These are phyloP conservation scores for Serpula lacrymans DNA, from an alignment of 768 basidiomycete genomes.

Conservation along the genomic window DNA sequence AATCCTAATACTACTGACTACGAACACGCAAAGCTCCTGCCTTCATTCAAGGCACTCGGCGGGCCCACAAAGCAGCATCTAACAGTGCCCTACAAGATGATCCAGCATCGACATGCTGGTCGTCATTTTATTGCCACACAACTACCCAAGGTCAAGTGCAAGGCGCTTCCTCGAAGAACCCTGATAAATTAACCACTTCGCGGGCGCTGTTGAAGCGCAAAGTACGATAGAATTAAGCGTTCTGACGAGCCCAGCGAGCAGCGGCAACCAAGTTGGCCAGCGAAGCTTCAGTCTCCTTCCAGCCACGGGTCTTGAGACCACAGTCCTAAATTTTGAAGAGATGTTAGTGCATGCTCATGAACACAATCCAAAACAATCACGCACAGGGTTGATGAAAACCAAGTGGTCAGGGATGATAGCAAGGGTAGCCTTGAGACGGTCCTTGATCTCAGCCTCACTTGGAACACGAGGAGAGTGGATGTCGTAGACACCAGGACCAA, in stretches of 20 bases:
- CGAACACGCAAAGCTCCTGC: slow-evolving; percentile 26
- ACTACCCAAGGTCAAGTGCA: slow-evolving; percentile 55
- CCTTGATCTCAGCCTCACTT: slow-evolving; percentile 87
- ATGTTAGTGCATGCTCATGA: slow-evolving; percentile 3
- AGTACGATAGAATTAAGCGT: slow-evolving; percentile 52
- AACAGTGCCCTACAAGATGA: slow-evolving; percentile 15
- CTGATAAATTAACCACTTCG: slow-evolving; percentile 60
- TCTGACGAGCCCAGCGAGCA: slow-evolving; percentile 90
- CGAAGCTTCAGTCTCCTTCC: slow-evolving; percentile 95
- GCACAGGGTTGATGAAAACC: slow-evolving; percentile 86
- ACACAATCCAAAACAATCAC: slow-evolving; percentile 14
- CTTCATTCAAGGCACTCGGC: slow-evolving; percentile 21
- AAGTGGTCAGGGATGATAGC: slow-evolving; percentile 75
- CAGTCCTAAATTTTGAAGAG: slow-evolving; percentile 58
- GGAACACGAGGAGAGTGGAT: slow-evolving; percentile 99
- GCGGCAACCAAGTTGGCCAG: slow-evolving; percentile 84
- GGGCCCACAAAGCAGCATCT: slow-evolving; percentile 20
- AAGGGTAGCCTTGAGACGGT: slow-evolving; percentile 84
- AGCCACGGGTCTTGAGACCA: slow-evolving; percentile 97
- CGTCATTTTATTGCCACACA: slow-evolving; percentile 35
- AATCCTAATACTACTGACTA: slow-evolving; percentile 58
- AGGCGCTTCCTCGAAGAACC: slow-evolving; percentile 24
- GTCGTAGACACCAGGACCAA: slow-evolving; percentile 98
- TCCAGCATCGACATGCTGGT: slow-evolving; percentile 15
- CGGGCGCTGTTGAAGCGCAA: slow-evolving; percentile 93